Percentiles rank a stretch among this genome's conserved stretches.
Conservation (phyloP, 805 yeast genomes). For the Lipomyces kockii region DNA sequence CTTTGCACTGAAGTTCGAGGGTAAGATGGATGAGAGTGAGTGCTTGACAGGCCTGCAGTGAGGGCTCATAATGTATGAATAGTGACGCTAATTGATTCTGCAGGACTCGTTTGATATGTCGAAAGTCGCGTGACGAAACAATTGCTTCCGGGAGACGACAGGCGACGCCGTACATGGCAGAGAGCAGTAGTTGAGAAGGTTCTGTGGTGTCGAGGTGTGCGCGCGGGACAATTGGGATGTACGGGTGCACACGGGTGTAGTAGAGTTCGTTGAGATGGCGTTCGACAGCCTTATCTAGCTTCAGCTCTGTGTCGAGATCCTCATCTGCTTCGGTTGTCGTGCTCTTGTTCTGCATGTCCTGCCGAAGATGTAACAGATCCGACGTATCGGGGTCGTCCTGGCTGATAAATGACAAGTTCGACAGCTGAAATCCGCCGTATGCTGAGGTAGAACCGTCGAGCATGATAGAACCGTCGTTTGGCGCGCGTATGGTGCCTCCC, state of each 20-base stretch:
- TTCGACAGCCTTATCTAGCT: conserved; percentile 20
- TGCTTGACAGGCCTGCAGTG: conserved; percentile 25
- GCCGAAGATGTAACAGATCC: conserved; percentile 16
- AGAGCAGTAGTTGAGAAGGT: conserved; percentile 16
- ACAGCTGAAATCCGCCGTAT: conserved; percentile 26
- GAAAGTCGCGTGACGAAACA: conserved; percentile 24
- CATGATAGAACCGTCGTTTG: conserved; percentile 19
- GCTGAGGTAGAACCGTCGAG: conserved; percentile 29
- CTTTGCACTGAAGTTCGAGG: conserved; percentile 18
- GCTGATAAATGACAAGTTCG: conserved; percentile 19
- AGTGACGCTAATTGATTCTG: conserved; percentile 13
- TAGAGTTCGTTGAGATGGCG: conserved; percentile 16
- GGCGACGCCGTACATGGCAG: conserved; percentile 32
- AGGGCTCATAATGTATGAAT: conserved; percentile 14
- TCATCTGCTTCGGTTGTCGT: conserved; percentile 14
- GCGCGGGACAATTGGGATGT: conserved; percentile 28
- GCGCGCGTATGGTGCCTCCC: conserved; percentile 1
- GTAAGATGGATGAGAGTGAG: conserved; percentile 22
- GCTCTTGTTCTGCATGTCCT: conserved; percentile 21
- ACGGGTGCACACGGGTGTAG: conserved; percentile 26
- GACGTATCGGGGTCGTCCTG: conserved; percentile 18
- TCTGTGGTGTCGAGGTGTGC: conserved; percentile 14
- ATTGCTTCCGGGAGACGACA: conserved; percentile 24
- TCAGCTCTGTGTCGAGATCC: conserved; percentile 20
- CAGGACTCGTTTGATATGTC: conserved; percentile 19